Evolutionary conservation across 169 alveolate species (phyloP), one percentile per base, ranked within the genome.

Genomic region (Plasmodium inui): DNA sequence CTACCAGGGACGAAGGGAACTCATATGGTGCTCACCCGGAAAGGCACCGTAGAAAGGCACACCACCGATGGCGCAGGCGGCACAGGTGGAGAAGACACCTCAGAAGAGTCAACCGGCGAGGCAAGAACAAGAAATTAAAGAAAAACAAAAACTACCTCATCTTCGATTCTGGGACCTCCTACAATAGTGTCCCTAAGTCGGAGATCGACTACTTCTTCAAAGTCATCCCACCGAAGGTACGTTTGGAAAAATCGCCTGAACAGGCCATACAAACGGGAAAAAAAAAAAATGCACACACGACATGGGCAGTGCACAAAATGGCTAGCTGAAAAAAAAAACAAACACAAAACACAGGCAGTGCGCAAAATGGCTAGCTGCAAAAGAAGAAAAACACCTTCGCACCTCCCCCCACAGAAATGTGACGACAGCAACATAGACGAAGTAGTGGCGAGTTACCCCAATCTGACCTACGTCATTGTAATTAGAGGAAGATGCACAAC

Each of bases 121-220:
- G 57, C 9, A 32, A 85, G 37, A 79, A 50, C 19, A 37, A 79
- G n/a, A 76, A 76, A 46, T 50, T 86, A 26, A 88, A 78, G 12
- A 41, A 61, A 17, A 92, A 95, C 10, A 92, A 96, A 28, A 96
- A 97, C 50, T 98, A 97, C 93, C 96, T 97, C 17, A 96, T 98
- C 39, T 95, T 98, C 53, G 99, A 98, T 82, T 97, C 98, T n/a
- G 99, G 99, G 14, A 98, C 99, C 0, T 95, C 98, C 81, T 97
- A 96, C 86, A 97, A 97, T 80, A 98, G 98, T 50, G 93, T 97
- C 84, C 99, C 99, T 6, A 95, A 96, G 53, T 90, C 79, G 28
- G 97, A 97, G 72, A 94, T 97, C 81, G 57, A 73, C 28, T 82
- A 84, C 73, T 97, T 96, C 32, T 79, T 93, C 80, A 93, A 91